These are phyloP conservation scores for Murraya paniculata DNA, from an alignment of 345 rosid species.

Conservation along the genomic window DNA sequence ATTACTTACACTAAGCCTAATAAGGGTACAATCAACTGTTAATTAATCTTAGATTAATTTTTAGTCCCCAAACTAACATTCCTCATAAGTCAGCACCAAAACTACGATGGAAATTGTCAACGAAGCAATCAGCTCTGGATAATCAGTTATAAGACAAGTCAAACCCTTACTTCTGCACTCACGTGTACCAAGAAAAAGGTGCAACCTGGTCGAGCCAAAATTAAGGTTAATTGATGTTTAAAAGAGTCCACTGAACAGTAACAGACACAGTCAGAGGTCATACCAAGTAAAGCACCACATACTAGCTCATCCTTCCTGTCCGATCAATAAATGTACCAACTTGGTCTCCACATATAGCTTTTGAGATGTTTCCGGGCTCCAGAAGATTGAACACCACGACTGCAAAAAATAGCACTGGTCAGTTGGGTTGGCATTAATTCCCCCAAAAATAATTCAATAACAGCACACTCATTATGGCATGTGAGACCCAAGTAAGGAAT, in stretches of 20 bases:
- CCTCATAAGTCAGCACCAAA: neutral
- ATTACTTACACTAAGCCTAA: neutral
- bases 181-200: neutral
- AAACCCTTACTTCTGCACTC: neutral
- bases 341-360: conserved; percentile 44
- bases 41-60: neutral
- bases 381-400: conserved; percentile 45
- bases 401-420: conserved; percentile 10
- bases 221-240: conserved; percentile 2
- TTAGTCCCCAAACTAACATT: neutral
- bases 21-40: neutral
- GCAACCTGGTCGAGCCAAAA: neutral
- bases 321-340: conserved; percentile 51
- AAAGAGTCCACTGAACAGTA: neutral
- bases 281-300: conserved; percentile 21
- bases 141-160: neutral
- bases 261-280: neutral
- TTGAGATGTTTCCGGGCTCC: conserved; percentile 45
- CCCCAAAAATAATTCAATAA: neutral
- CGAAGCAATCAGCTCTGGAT: neutral
- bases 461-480: neutral
- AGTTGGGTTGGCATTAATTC: neutral
- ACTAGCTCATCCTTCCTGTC: conserved; percentile 12
- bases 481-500: neutral
- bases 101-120: neutral